A percentile compares a stretch with the other conserved stretches of the same genome.
phyloP scores from a whole-genome alignment of 2,329 filamentous ascomycete genomes.

The Ceratocystis papillata region DNA sequence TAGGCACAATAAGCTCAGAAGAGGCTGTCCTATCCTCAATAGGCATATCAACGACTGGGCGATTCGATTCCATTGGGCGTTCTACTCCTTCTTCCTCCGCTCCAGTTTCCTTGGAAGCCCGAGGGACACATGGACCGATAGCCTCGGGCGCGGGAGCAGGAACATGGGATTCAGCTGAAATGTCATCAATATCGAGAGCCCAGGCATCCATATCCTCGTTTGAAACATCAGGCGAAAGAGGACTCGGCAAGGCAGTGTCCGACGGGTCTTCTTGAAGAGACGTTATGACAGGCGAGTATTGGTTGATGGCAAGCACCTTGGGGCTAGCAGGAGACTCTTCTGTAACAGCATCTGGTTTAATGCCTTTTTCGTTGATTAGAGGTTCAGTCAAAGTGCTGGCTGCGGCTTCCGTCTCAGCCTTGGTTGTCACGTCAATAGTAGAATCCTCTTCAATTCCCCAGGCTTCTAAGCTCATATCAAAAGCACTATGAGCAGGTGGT shows the following conservation, averaged over 20 bases:
- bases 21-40: slow-evolving; percentile 4
- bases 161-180: neutral
- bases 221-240: slow-evolving; percentile 17
- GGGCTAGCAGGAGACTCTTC: neutral
- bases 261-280: neutral
- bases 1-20: neutral
- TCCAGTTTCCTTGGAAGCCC: neutral
- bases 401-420: neutral
- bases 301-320: neutral
- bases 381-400: neutral
- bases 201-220: slow-evolving; percentile 20
- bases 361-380: neutral
- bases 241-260: neutral
- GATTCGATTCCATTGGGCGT: neutral
- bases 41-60: neutral
- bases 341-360: neutral
- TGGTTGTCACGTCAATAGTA: slow-evolving; percentile 10
- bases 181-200: slow-evolving; percentile 14
- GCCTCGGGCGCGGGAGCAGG: neutral
- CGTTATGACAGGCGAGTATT: neutral
- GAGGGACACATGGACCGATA: neutral
- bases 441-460: slow-evolving; percentile 22
- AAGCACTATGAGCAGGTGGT: slow-evolving; percentile 1
- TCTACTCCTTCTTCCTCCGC: slow-evolving; percentile 5
- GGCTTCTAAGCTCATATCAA: slow-evolving; percentile 20